A percentile compares a stretch with the other conserved stretches of the same genome.
Evolutionary conservation across 2,329 filamentous ascomycete genomes (phyloP).

Genomic region (Calonectria pteridis): DNA sequence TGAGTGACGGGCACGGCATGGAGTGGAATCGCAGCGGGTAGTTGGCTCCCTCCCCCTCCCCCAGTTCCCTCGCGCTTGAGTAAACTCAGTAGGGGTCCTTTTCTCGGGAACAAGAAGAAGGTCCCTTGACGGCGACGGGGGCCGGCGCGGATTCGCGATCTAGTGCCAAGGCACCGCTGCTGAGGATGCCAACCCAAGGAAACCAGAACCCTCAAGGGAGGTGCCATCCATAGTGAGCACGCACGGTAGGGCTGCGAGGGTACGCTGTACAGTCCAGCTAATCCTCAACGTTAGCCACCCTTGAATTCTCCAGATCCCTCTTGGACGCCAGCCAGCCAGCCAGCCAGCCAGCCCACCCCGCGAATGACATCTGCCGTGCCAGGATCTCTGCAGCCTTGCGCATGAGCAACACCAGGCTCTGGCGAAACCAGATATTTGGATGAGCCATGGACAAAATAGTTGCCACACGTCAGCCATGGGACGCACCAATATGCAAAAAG

Average conservation of each 20-base stretch:
- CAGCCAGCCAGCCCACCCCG: conserved; percentile 43
- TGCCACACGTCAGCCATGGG: conserved; percentile 18
- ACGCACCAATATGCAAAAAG: conserved; percentile 35
- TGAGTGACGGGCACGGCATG: conserved; percentile 15
- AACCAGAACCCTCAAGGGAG: conserved; percentile 17
- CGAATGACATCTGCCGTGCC: conserved; percentile 42
- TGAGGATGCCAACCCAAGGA: conserved; percentile 21
- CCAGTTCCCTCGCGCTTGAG: conserved; percentile 7
- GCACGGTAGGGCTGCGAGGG: conserved; percentile 44
- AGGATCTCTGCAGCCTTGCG: conserved; percentile 45
- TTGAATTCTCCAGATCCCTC: conserved; percentile 30
- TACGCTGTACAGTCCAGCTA: conserved; percentile 26
- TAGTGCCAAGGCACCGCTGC: conserved; percentile 26
- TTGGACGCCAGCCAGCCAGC: conserved; percentile 38
- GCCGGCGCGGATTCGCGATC: conserved; percentile 26
- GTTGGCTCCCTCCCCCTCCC: conserved; percentile 9
- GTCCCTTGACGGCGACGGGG: conserved; percentile 20
- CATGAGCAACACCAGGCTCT: conserved; percentile 35
- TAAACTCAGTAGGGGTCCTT: conserved; percentile 31
- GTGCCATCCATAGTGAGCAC: conserved; percentile 19
- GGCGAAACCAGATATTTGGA: conserved; percentile 23
- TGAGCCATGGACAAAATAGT: conserved; percentile 17
- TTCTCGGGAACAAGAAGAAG: conserved; percentile 27
- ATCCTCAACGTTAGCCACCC: conserved; percentile 38
- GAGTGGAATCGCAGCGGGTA: conserved; percentile 14